Base-by-base conservation (phyloP, 306 rosid species). In the Vicia faba region DNA sequence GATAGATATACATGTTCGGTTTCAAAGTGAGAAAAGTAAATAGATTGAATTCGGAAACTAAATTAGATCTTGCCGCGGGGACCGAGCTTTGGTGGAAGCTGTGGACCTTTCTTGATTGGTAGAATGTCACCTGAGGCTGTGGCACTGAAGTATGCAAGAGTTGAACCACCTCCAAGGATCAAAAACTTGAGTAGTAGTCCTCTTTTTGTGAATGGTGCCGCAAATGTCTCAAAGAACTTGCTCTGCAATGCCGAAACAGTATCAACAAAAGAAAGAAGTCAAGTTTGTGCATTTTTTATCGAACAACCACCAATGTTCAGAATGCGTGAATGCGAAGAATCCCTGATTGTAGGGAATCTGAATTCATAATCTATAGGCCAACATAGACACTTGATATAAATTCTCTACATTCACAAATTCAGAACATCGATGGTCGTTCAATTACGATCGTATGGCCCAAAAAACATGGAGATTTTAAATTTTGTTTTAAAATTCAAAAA, bases 201-300 rank as follows among this genome's bases (percentile, higher is more conserved):
- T 82, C 99, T 93, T 89, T 90, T 93, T 80, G 99, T 86, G 84
- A 93, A 93, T 64, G 99, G 99, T 53, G 95, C 99, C 14, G 95
- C 96, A 85, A 93, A 90, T 66, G 96, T 88, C 92, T 93, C 97
- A 18, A 93, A 93, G 88, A 93, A 93, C 74, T 93, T 93, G 96
- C 95, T 90, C 99, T 93, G 82, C 18, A 55, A 55, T 55, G 19
- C 39, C 78, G 64, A 33, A 57, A 74, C 23, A 72, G 51, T 44
- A 11, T 59, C 64, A 50, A 73, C 3, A 5, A 28, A 69, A 9
- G 11, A 54, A 7, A 16, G 66, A 26, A 16, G 23, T 26, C 18
- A 12, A 26, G 61, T 55, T 25, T 26, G 11, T 55, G 38, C 36
- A 26, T 55, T 55, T 55, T n/a, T n/a, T n/a, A n/a, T n/a, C n/a